Evolutionary conservation across 2,329 filamentous ascomycete species (phyloP).

Genomic region (Aureobasidium sp.): DNA sequence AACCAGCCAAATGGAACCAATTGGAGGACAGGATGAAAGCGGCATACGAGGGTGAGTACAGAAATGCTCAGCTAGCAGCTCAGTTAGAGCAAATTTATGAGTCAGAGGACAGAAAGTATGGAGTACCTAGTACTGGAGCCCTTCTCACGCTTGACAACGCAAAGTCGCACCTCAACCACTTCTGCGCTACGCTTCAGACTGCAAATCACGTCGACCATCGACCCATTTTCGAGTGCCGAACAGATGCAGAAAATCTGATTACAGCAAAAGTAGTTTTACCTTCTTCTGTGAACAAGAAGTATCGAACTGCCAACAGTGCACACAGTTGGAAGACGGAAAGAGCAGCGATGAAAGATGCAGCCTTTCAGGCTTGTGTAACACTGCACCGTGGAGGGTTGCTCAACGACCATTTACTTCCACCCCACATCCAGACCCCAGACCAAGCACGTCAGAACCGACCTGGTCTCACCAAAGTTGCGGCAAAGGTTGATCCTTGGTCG

Average conservation of each 20-base stretch:
- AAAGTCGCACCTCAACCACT: constrained; percentile 69
- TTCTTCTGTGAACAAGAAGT: constrained; percentile 50
- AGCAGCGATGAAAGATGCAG: constrained; percentile 69
- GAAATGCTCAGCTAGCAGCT: constrained; percentile 36
- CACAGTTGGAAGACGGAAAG: constrained; percentile 64
- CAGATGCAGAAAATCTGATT: constrained; percentile 26
- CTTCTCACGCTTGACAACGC: constrained; percentile 65
- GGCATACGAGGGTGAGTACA: constrained; percentile 56
- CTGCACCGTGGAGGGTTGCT: constrained; percentile 64
- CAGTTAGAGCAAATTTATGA: constrained; percentile 42
- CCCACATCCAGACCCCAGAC: constrained; percentile 22
- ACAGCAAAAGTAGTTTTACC: constrained; percentile 62
- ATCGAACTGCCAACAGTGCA: constrained; percentile 31
- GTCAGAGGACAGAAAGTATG: constrained; percentile 29
- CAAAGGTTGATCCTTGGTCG: constrained; percentile 5
- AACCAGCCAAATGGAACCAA: constrained; percentile 48
- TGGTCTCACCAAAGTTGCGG: constrained; percentile 17
- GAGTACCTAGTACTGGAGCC: constrained; percentile 43
- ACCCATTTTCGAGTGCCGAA: constrained; percentile 56
- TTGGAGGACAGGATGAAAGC: constrained; percentile 67
- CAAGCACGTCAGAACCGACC: constrained; percentile 20
- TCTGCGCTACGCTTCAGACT: constrained; percentile 56
- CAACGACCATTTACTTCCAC: constrained; percentile 68
- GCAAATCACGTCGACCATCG: constrained; percentile 53
- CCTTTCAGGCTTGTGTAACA: constrained; percentile 67